A percentile compares a stretch with the other conserved stretches of the same genome.
These are phyloP conservation scores for Leishmania lainsoni DNA, from an alignment of 208 protist genomes.

Conservation along the genomic window DNA sequence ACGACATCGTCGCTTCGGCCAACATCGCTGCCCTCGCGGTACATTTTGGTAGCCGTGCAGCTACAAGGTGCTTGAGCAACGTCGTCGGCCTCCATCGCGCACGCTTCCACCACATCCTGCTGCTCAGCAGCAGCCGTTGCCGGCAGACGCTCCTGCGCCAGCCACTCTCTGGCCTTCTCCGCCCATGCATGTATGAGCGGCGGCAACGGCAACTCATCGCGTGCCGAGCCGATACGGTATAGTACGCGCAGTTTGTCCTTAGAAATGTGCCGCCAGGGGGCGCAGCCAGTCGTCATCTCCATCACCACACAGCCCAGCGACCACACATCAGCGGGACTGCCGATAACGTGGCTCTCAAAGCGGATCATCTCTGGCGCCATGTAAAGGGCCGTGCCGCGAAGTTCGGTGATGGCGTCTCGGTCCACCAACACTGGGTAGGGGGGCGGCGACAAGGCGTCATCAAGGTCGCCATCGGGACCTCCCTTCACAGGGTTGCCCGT, in stretches of 20 bases:
- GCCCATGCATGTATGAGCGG: constrained; percentile 50
- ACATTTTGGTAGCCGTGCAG: neutral
- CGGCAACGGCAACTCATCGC: constrained; percentile 68
- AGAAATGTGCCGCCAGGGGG: constrained; percentile 72
- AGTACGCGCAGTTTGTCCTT: constrained; percentile 62
- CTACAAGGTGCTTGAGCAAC: neutral
- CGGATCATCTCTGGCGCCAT: constrained; percentile 87
- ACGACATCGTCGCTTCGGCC: neutral
- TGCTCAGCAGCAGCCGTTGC: neutral
- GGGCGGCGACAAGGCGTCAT: constrained; percentile 5
- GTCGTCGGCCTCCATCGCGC: neutral
- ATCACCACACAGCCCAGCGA: constrained; percentile 84
- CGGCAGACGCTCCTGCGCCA: constrained; percentile 12
- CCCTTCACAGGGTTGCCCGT: neutral
- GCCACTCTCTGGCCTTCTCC: constrained; percentile 40
- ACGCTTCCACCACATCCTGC: constrained; percentile 4
- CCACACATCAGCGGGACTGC: constrained; percentile 82
- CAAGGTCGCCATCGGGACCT: constrained; percentile 2
- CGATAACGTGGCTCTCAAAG: constrained; percentile 62
- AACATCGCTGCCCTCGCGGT: neutral
- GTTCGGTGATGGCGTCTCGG: constrained; percentile 70
- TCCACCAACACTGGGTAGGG: constrained; percentile 56
- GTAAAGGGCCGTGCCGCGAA: constrained; percentile 84
- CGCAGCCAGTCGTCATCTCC: constrained; percentile 75
- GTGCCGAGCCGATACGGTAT: constrained; percentile 57